A percentile compares a stretch with the other conserved stretches of the same genome.
phyloP scores from a whole-genome alignment of 495 filamentous ascomycete genomes.

The Neurospora pannonica region DNA sequence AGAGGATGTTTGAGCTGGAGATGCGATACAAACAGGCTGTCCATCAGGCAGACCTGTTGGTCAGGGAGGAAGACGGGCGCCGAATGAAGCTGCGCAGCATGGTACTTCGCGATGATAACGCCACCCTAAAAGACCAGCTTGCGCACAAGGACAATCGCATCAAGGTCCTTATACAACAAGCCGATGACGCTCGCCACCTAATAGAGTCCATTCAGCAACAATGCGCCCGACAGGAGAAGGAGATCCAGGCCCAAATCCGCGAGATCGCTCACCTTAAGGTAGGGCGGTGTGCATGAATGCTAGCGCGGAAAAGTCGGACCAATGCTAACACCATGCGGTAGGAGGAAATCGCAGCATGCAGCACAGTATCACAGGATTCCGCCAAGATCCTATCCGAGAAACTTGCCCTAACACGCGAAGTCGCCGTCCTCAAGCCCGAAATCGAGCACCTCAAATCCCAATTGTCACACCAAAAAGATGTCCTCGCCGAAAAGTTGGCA shows the following conservation, averaged over 20 bases:
- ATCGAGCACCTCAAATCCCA: conserved; percentile 69
- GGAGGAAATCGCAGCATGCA: conserved; percentile 59
- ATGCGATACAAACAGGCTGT: conserved; percentile 53
- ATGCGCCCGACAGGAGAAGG: conserved; percentile 43
- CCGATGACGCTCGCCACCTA: conserved; percentile 47
- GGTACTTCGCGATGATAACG: conserved; percentile 60
- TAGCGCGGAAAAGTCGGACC: not conserved
- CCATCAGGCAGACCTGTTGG: conserved; percentile 47
- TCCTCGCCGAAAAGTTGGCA: conserved; percentile 64
- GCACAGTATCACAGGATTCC: conserved; percentile 52
- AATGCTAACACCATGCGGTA: conserved; percentile 23
- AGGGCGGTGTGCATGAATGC: not conserved
- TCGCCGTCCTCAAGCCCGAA: conserved; percentile 63
- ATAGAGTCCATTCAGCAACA: conserved; percentile 48
- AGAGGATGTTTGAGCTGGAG: conserved; percentile 45
- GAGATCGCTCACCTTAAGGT: conserved; percentile 65
- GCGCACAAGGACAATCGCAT: conserved; percentile 45
- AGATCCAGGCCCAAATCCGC: conserved; percentile 46
- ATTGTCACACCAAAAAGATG: conserved; percentile 50
- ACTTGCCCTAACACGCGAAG: conserved; percentile 58
- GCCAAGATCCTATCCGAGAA: conserved; percentile 70
- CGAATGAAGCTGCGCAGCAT: conserved; percentile 55
- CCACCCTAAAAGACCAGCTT: conserved; percentile 26
- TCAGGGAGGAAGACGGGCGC: conserved; percentile 60
- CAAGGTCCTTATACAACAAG: conserved; percentile 46